Conservation (phyloP, 129 eudicot genomes). For the Centella asiatica region DNA sequence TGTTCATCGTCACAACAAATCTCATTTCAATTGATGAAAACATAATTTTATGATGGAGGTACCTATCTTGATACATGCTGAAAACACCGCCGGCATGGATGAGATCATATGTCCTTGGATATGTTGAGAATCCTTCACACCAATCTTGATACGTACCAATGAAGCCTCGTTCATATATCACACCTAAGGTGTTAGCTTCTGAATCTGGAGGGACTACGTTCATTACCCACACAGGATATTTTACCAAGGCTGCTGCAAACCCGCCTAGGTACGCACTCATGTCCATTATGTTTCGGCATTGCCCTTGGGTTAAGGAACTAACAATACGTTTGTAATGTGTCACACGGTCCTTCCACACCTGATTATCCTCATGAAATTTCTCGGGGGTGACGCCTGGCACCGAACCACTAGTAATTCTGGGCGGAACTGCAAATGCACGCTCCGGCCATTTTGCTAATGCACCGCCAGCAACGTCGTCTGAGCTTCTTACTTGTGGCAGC, state of each 20-base stretch:
- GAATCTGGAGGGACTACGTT: conserved; percentile 66
- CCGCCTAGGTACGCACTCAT: conserved; percentile 94
- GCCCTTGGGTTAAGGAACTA: conserved; percentile 37
- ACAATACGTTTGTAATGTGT: conserved; percentile 43
- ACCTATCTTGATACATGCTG: conserved; percentile 82
- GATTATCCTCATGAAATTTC: conserved; percentile 48
- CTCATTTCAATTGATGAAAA: too few relatives aligned
- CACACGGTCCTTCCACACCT: conserved; percentile 58
- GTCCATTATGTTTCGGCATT: conserved; percentile 72
- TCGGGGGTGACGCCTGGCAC: conserved; percentile 40
- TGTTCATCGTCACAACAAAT: too few relatives aligned
- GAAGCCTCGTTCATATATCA: conserved; percentile 70
- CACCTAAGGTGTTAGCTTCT: conserved; percentile 63
- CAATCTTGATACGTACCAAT: conserved; percentile 78
- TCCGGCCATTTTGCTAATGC: conserved; percentile 76
- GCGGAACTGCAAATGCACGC: conserved; percentile 67
- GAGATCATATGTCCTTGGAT: conserved; percentile 92
- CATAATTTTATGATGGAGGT: too few relatives aligned
- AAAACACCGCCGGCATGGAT: conserved; percentile 78
- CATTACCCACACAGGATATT: conserved; percentile 96
- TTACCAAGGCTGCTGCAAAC: conserved; percentile 67
- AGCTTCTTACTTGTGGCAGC: conserved; percentile 60
- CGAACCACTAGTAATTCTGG: conserved; percentile 53
- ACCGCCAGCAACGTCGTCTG: conserved; percentile 74
- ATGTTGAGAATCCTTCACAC: conserved; percentile 93